Evolutionary conservation across 495 filamentous ascomycete genomes (phyloP).

Genomic region (Aspergillus haitiensis): DNA sequence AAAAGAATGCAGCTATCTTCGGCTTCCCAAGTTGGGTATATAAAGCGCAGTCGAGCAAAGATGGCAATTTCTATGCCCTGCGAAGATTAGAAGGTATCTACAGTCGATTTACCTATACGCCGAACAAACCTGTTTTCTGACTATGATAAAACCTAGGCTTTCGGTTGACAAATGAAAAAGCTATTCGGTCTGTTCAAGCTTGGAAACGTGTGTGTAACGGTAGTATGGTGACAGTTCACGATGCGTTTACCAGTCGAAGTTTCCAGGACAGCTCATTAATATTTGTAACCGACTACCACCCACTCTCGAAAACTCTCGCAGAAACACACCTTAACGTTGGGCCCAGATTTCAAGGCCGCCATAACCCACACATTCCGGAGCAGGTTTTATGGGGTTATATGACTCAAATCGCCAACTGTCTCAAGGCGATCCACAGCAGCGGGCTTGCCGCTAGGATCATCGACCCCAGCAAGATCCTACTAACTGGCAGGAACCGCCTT

Average conservation of each 20-base stretch:
- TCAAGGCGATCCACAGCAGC: constrained; percentile 79
- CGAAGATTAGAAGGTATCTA: constrained; percentile 74
- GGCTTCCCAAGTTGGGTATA: constrained; percentile 91
- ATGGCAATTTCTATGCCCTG: constrained; percentile 80
- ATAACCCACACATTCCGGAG: constrained; percentile 63
- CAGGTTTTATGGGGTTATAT: constrained; percentile 87
- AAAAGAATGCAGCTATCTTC: constrained; percentile 73
- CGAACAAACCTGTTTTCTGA: background rate
- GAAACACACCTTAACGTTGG: constrained; percentile 74
- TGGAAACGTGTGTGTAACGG: constrained; percentile 87
- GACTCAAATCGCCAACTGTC: constrained; percentile 83
- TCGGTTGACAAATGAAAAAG: constrained; percentile 82
- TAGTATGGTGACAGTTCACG: constrained; percentile 81
- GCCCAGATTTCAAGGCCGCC: constrained; percentile 51
- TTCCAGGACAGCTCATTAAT: constrained; percentile 95
- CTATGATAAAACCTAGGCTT: constrained; percentile 48
- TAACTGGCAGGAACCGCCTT: constrained; percentile 70
- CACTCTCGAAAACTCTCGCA: constrained; percentile 81
- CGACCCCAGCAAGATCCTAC: constrained; percentile 78
- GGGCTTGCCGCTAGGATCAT: constrained; percentile 82
- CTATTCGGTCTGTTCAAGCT: constrained; percentile 79
- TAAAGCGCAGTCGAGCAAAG: constrained; percentile 87
- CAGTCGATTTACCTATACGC: constrained; percentile 20
- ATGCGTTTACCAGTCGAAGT: constrained; percentile 87
- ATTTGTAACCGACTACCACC: constrained; percentile 91